Conservation (phyloP, 305 asterid species). For the Ilex paraguariensis region DNA sequence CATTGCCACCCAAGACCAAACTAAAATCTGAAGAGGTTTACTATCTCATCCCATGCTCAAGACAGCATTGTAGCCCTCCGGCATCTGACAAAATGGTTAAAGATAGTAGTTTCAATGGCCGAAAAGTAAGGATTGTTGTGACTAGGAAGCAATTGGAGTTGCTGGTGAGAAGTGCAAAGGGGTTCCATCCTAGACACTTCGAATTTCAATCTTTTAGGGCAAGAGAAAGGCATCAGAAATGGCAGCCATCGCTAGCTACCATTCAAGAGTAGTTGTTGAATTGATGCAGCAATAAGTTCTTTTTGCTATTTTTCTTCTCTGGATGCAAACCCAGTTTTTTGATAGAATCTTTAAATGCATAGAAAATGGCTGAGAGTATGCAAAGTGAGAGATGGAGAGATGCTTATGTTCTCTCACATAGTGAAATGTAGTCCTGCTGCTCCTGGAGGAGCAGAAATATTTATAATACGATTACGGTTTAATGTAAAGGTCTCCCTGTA, state of each 20-base stretch:
- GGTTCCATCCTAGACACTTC: constrained; percentile 20
- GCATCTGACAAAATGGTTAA: not conserved
- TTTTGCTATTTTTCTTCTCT: not conserved
- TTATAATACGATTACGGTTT: too few species aligned
- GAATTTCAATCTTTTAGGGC: constrained; percentile 8
- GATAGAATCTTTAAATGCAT: not conserved
- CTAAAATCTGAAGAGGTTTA: constrained; percentile 3
- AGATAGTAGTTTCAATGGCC: constrained; percentile 12
- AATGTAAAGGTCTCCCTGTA: too few species aligned
- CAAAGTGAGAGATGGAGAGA: not conserved
- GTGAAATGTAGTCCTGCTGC: too few species aligned
- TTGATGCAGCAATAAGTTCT: not conserved
- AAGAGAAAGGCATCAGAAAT: constrained; percentile 13
- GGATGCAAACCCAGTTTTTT: not conserved
- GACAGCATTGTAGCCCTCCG: not conserved
- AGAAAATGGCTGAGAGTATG: not conserved
- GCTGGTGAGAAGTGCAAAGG: constrained; percentile 26
- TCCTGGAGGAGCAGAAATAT: too few species aligned
- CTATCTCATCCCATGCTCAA: constrained; percentile 4
- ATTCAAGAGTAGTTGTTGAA: constrained; percentile 22
- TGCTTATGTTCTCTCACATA: not conserved
- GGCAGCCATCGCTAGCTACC: constrained; percentile 26
- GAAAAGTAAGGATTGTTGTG: constrained; percentile 50
- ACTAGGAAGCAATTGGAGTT: constrained; percentile 47
- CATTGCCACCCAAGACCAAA: constrained; percentile 2